Evolutionary conservation across 176 grass and related monocot genomes (phyloP), one percentile per base, ranked within the genome.

Genomic region (Triticum dicoccoides): DNA sequence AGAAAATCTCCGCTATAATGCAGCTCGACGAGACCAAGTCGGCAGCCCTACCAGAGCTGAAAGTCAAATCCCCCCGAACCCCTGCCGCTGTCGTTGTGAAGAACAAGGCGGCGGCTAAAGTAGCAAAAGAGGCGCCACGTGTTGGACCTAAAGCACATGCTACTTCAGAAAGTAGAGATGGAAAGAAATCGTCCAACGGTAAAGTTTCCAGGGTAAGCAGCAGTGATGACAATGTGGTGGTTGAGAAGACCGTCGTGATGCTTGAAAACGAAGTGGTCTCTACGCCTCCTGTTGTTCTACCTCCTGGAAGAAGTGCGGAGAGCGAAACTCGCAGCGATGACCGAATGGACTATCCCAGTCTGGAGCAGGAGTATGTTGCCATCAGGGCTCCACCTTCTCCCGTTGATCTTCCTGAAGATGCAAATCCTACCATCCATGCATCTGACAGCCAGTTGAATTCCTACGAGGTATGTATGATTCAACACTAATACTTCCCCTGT

Each of bases 21-120:
- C 94, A 98, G 77, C 91, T 98, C 38, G 97, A 98, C 81, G 78
- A 98, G 87, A 98, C 61, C 62, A 98, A 96, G 87, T 92, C 90
- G 82, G 90, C 92, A 87, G 86, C 90, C 70, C 76, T 98, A 66
- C 94, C 94, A 51, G 97, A 93, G 82, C 66, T 94, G 52, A 98
- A 89, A 79, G 79, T 93, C 68, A 93, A 85, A 88, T 86, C 79
- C 68, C 58, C 82, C 9, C 86, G 54, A 86, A 68, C 85, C 79
- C 82, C 86, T 61, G 51, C 61, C 68, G 51, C 61, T 78, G 37
- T 72, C 69, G 59, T 70, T 70, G 61, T 80, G 69, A 85, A 87
- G 83, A 77, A 65, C 49, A 81, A 49, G 42, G 44, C 21, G 76
- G 29, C 32, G 79, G 79, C 35, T 78, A 89, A 85, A 87, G 89